Conservation (phyloP, 225 moss, liverwort and hornwort genomes). For the Marchantia paleacea region DNA sequence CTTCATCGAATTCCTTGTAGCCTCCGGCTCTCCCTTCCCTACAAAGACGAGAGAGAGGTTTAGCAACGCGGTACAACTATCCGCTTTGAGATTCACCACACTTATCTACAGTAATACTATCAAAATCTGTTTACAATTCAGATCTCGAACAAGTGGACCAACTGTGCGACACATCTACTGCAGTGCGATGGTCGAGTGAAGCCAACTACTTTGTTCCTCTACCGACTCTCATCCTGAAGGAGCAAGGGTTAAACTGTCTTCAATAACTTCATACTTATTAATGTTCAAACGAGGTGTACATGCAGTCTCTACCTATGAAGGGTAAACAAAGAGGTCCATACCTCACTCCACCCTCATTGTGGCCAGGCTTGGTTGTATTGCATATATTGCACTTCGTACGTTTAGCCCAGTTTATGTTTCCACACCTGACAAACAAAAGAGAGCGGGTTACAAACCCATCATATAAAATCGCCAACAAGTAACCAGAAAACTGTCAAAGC, state of each 20-base stretch:
- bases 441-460: neutral
- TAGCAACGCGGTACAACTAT: neutral
- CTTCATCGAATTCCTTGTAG: conserved; percentile 87
- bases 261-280: neutral
- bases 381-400: conserved; percentile 88
- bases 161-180: neutral
- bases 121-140: neutral
- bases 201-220: neutral
- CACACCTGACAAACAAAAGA: conserved; percentile 55
- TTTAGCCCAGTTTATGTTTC: conserved; percentile 92
- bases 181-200: too few species aligned
- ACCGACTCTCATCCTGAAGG: neutral
- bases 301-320: neutral
- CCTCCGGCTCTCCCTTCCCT: conserved; percentile 92
- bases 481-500: neutral
- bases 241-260: neutral
- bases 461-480: neutral
- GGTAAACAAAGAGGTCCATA: conserved; percentile 5
- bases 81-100: neutral
- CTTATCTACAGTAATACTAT: too few species aligned
- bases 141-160: neutral
- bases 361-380: conserved; percentile 77
- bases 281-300: neutral
- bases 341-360: conserved; percentile 86
- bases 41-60: neutral